Base-by-base conservation (phyloP, 495 filamentous ascomycete species). In the Amphirosellinia nigrospora region DNA sequence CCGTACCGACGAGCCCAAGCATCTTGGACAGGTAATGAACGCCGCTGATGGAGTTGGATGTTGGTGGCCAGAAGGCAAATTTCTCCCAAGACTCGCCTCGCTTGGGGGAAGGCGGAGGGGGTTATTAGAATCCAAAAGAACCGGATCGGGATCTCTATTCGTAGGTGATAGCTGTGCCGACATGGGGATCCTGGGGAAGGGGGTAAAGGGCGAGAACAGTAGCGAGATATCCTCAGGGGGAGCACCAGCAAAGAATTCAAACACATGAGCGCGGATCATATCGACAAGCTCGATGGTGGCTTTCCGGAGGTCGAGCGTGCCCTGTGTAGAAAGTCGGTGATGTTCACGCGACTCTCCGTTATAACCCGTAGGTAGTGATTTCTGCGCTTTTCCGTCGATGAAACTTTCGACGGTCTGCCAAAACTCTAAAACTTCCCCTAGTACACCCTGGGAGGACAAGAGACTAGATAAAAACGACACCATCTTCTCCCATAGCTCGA, bases 41-140 rank as follows among this genome's bases (percentile, higher is more conserved):
- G 10, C 91, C 94, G 71, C 94, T 93, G 19, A 99, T 79, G 0
- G 94, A 94, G 75, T 97, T 98, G 6, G 94, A 91, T 73, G 91
- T 90, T 0, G 96, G 96, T 2, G 96, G 94, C 93, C 96, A 97
- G 80, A 99, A 99, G 0, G 96, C 95, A 81, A 91, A 98, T 55
- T 92, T 94, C 79, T 98, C 96, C 92, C 94, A 94, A 6, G 90
- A 72, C 74, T 97, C 93, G 39, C 93, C 94, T 41, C 85, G 84
- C 71, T 83, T 90, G 1, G 93, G 92, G 0, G 89, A 92, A 1
- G 89, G 88, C n/a, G 93, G 90, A 7, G 93, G 93, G 90, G 80
- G 65, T 93, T 93, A 70, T 88, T 91, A 0, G 88, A 83, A 76
- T 95, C 92, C 66, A 96, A 87, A 46, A 90, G 91, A 77, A 96